Percentiles rank a stretch among this genome's conserved stretches.
Conservation (phyloP, 2,329 filamentous ascomycete species). For the Colletotrichum destructivum region DNA sequence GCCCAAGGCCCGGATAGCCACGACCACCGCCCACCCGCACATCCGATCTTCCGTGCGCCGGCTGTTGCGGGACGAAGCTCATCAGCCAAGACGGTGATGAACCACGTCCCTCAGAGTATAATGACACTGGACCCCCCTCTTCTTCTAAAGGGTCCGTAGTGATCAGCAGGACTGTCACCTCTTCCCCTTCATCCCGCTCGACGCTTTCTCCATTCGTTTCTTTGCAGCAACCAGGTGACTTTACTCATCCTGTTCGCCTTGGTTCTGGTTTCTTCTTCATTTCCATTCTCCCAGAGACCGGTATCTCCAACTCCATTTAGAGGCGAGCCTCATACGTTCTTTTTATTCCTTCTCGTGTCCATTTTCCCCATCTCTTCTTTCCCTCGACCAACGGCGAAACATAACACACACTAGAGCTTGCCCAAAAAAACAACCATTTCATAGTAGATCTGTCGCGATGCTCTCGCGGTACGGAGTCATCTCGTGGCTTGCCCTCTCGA, state of each 20-base stretch:
- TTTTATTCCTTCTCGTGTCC: slow-evolving; percentile 28
- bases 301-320: slow-evolving; percentile 40
- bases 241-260: slow-evolving; percentile 13
- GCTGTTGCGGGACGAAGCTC: slow-evolving; percentile 28
- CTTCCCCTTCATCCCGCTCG: slow-evolving; percentile 31
- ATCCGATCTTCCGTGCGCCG: slow-evolving; percentile 33
- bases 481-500: slow-evolving; percentile 34
- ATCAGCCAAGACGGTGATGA: slow-evolving; percentile 30
- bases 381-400: background rate
- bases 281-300: slow-evolving; percentile 38
- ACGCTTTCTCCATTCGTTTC: slow-evolving; percentile 39
- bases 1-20: slow-evolving; percentile 12
- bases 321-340: slow-evolving; percentile 41
- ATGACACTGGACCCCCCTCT: slow-evolving; percentile 24
- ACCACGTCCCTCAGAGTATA: slow-evolving; percentile 36
- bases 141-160: slow-evolving; percentile 21
- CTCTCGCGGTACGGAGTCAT: slow-evolving; percentile 30
- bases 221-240: slow-evolving; percentile 9
- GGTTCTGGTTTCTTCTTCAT: slow-evolving; percentile 27
- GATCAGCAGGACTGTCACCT: slow-evolving; percentile 41
- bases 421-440: background rate
- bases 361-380: slow-evolving; percentile 15
- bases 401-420: background rate
- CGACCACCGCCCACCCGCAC: slow-evolving; percentile 2
- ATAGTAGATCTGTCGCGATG: slow-evolving; percentile 19